Base-by-base conservation (phyloP, 805 yeast species). In the Wickerhamomyces chaumierensis region DNA sequence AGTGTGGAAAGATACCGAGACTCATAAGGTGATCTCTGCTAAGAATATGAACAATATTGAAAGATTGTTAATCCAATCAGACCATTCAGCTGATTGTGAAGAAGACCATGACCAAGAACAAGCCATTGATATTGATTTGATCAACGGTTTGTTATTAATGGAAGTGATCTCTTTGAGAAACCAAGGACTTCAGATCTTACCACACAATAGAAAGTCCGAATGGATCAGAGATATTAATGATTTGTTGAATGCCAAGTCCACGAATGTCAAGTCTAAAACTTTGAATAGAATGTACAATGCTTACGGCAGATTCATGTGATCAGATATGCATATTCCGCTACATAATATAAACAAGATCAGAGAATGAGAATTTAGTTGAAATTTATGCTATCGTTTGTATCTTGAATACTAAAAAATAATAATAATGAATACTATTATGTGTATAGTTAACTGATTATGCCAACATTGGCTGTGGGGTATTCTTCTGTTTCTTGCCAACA, bases 151-250 rank as follows among this genome's bases (percentile, higher is more conserved):
- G 45, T 54, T 85, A 31, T 65, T 78, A n/a, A 64, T 86, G 38
- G 90, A 85, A 48, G 66, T 76, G 4, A 67, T 75, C 28, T 69
- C 74, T 32, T 61, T 85, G 45, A 69, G 77, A 36, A 56, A 62
- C 18, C 55, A 67, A 25, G 79, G 83, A 1, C 53, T 56, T 15
- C 46, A 51, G 3, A 42, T 79, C 2, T 52, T 83, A 1, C 87
- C 90, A 1, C 54, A 53, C 19, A 56, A 55, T 25, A 59, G 77
- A 36, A 59, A 57, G 37, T 45, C 51, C 6, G 82, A 78, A 39
- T 81, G 86, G 80, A 45, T 62, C 18, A 62, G 71, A 35, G 94
- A 84, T 54, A 57, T 81, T 37, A 73, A 71, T 41, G 86, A 78
- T 41, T 53, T 83, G 18, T 69, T 69, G 36, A 65, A 69, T 41